Conservation (phyloP, 345 rosid species). For the Lepidium aucheri region DNA sequence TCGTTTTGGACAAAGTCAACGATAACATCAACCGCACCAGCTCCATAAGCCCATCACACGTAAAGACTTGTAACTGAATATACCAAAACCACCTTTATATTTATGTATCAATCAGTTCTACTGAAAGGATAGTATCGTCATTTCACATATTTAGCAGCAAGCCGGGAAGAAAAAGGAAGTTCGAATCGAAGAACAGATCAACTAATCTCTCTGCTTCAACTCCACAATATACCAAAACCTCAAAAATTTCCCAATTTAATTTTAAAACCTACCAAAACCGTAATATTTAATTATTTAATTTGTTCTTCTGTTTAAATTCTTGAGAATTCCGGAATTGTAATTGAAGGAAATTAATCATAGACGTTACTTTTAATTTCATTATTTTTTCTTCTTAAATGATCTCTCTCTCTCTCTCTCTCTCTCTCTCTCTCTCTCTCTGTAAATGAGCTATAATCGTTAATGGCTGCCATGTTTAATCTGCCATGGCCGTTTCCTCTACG, state of each 20-base stretch:
- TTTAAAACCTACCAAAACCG: neutral
- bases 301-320: neutral
- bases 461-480: constrained; percentile 31
- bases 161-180: neutral
- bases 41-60: constrained; percentile 17
- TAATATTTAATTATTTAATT: neutral
- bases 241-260: constrained; percentile 3
- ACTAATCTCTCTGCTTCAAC: constrained; percentile 22
- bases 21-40: constrained; percentile 22
- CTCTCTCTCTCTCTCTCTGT: constrained; percentile 24
- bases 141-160: neutral
- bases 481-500: constrained; percentile 27
- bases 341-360: neutral
- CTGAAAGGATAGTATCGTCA: constrained; percentile 5
- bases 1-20: constrained; percentile 12
- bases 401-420: constrained; percentile 24
- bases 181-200: constrained; percentile 22
- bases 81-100: neutral
- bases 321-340: neutral
- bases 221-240: constrained; percentile 19
- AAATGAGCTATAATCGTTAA: constrained; percentile 16
- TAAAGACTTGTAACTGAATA: neutral
- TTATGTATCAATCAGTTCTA: neutral
- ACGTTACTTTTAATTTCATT: neutral
- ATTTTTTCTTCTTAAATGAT: neutral